These are phyloP conservation scores for Suillus spraguei DNA, from an alignment of 768 basidiomycete species.

Conservation along the genomic window DNA sequence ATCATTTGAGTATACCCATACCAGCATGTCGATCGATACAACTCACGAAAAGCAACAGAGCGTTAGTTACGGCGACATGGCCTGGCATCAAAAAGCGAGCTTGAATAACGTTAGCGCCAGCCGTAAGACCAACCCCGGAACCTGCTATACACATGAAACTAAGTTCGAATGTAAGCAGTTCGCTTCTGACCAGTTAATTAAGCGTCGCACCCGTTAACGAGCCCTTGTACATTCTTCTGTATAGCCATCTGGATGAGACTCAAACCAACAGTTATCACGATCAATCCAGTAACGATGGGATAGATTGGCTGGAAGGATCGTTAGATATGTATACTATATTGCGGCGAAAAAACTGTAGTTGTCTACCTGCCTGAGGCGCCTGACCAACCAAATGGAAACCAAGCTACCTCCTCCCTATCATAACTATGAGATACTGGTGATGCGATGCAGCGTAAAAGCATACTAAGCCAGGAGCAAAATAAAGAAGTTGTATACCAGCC, in stretches of 20 bases:
- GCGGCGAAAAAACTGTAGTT: not conserved
- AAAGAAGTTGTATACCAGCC: slow-evolving; percentile 52
- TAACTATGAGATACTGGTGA: not conserved
- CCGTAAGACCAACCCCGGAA: slow-evolving; percentile 43
- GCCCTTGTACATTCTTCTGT: slow-evolving; percentile 34
- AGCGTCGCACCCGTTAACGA: slow-evolving; percentile 38
- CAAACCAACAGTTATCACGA: slow-evolving; percentile 41
- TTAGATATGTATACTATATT: not conserved
- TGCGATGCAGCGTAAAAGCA: slow-evolving; percentile 13
- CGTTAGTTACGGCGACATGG: slow-evolving; percentile 45
- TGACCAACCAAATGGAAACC: slow-evolving; percentile 38
- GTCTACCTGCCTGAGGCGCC: slow-evolving; percentile 38
- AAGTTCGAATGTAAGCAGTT: not conserved
- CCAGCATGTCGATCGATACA: rapidly evolving
- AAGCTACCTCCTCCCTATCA: slow-evolving; percentile 41
- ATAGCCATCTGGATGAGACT: slow-evolving; percentile 48
- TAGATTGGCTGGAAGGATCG: slow-evolving; percentile 38
- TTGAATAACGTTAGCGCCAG: slow-evolving; percentile 44
- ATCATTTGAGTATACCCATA: not conserved
- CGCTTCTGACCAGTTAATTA: not conserved
- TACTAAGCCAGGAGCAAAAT: slow-evolving; percentile 52
- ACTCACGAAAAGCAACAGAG: slow-evolving; percentile 48
- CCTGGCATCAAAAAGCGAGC: slow-evolving; percentile 47
- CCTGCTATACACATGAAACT: slow-evolving; percentile 51
- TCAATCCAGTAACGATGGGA: slow-evolving; percentile 41